These are phyloP conservation scores for Wickerhamomyces kurtzmanii DNA, from an alignment of 805 yeast genomes.

Conservation along the genomic window DNA sequence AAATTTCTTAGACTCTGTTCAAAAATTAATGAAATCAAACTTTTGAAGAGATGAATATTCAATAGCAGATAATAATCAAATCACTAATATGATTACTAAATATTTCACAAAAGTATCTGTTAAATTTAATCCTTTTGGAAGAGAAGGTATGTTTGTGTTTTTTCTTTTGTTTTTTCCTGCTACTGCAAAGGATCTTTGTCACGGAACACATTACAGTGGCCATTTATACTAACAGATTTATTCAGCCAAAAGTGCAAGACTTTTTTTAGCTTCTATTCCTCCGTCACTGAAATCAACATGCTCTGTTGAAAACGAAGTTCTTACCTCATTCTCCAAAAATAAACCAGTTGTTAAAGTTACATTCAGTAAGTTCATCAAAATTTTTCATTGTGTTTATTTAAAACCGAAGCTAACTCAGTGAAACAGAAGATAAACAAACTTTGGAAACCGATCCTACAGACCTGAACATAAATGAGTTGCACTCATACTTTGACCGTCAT, in stretches of 20 bases:
- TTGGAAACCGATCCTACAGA: conserved; percentile 57
- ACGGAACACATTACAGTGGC: not conserved
- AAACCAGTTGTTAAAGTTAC: conserved; percentile 63
- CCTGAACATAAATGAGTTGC: conserved; percentile 49
- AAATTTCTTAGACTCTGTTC: no score
- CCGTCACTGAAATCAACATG: conserved; percentile 57
- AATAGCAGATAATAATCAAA: not conserved
- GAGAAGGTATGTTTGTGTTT: conserved; percentile 36
- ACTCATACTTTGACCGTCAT: conserved; percentile 65
- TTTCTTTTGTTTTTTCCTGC: not conserved
- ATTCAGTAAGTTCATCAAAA: conserved; percentile 30
- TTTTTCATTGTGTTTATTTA: not conserved
- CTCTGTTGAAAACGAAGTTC: conserved; percentile 53
- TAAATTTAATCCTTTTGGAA: conserved; percentile 67
- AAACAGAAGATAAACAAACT: conserved; percentile 56
- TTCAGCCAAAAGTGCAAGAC: conserved; percentile 65
- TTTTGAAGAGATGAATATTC: no score
- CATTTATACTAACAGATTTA: conserved; percentile 1
- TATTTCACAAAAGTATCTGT: conserved; percentile 73
- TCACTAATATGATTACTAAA: conserved; percentile 70
- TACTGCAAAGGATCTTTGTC: not conserved
- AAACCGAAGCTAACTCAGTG: no score
- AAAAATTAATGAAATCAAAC: no score
- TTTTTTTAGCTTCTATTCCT: conserved; percentile 73
- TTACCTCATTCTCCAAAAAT: conserved; percentile 33